A percentile compares a stretch with the other conserved stretches of the same genome.
phyloP scores from a whole-genome alignment of 2,329 filamentous ascomycete genomes.

The Hymenoscyphus scutula region DNA sequence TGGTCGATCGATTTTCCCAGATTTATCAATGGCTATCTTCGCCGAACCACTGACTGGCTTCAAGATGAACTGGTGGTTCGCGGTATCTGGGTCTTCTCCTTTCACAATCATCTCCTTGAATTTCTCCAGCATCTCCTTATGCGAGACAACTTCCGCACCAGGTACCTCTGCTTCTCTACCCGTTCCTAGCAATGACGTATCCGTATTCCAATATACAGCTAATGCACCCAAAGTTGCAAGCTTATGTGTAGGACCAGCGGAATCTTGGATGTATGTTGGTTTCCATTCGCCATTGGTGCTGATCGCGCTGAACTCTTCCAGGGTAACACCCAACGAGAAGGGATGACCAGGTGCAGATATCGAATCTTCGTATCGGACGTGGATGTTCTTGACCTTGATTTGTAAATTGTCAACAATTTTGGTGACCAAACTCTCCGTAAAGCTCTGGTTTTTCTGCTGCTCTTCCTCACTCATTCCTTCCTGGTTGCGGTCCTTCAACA shows the following conservation, averaged over 20 bases:
- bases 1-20: slow-evolving; percentile 71
- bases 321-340: slow-evolving; percentile 86
- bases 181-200: slow-evolving; percentile 77
- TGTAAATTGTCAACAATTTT: slow-evolving; percentile 99
- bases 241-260: slow-evolving; percentile 82
- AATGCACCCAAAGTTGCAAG: slow-evolving; percentile 85
- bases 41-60: slow-evolving; percentile 94
- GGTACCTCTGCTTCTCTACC: slow-evolving; percentile 68
- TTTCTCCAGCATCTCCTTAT: slow-evolving; percentile 72
- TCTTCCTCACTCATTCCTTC: slow-evolving; percentile 94
- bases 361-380: slow-evolving; percentile 96
- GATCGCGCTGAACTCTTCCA: slow-evolving; percentile 95
- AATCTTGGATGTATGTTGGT: slow-evolving; percentile 92
- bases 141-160: slow-evolving; percentile 60
- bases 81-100: slow-evolving; percentile 53
- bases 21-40: slow-evolving; percentile 93
- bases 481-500: slow-evolving; percentile 87
- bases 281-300: slow-evolving; percentile 95
- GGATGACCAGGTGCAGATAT: slow-evolving; percentile 93
- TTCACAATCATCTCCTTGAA: slow-evolving; percentile 80
- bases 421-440: slow-evolving; percentile 89
- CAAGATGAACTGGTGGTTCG: slow-evolving; percentile 84
- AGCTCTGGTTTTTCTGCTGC: slow-evolving; percentile 96
- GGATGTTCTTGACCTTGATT: slow-evolving; percentile 96
- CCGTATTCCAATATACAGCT: slow-evolving; percentile 97